These are phyloP conservation scores for Scytalidium lignicola DNA, from an alignment of 2,329 filamentous ascomycete genomes.

Conservation along the genomic window DNA sequence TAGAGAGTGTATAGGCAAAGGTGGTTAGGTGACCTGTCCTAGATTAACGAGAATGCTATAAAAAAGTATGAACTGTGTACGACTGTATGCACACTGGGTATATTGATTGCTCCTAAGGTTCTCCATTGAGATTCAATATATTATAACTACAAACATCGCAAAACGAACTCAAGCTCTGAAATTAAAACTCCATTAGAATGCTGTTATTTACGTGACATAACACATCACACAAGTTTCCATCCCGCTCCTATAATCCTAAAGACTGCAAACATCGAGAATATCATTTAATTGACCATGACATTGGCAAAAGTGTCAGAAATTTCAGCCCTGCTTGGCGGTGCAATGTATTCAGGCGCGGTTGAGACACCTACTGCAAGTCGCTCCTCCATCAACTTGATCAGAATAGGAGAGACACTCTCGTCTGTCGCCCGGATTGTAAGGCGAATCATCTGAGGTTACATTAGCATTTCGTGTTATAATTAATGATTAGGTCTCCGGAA, in stretches of 20 bases:
- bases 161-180: background rate
- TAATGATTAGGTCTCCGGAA: background rate
- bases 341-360: conserved; percentile 14
- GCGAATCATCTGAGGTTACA: conserved; percentile 74
- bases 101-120: background rate
- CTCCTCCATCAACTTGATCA: conserved; percentile 85
- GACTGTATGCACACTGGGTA: background rate
- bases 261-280: background rate
- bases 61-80: background rate
- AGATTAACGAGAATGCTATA: background rate
- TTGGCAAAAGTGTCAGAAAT: conserved; percentile 28
- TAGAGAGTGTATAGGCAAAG: background rate
- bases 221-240: background rate
- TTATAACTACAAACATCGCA: background rate
- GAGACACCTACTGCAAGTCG: conserved; percentile 54
- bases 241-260: background rate
- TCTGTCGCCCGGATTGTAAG: conserved; percentile 92
- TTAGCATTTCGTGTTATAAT: conserved; percentile 11
- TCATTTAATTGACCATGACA: conserved; percentile 21
- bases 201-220: background rate
- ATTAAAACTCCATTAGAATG: conserved; percentile 5
- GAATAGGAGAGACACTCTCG: conserved; percentile 72
- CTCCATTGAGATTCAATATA: background rate
- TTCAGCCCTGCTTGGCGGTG: conserved; percentile 22
- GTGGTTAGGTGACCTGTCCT: background rate